These are phyloP conservation scores for Saccharomycopsis sp. DNA, from an alignment of 805 yeast species.

Conservation along the genomic window DNA sequence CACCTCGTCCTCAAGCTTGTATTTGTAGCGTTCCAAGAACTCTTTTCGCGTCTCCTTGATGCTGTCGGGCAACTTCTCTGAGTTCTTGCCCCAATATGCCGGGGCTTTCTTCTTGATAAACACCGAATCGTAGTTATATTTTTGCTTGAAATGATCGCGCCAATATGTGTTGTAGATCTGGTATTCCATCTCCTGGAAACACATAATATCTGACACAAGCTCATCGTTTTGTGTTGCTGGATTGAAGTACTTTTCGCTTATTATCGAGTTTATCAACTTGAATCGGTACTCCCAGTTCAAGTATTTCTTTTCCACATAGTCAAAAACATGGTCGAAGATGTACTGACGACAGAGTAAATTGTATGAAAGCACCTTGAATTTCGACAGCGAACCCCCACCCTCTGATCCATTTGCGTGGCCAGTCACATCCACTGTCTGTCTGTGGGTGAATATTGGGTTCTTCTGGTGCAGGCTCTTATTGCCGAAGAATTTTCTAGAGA, in stretches of 20 bases:
- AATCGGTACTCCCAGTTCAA: conserved; percentile 26
- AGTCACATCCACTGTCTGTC: background rate
- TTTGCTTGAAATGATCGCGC: conserved; percentile 19
- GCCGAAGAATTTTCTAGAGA: background rate
- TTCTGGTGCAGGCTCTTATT: background rate
- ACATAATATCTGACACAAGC: conserved; percentile 36
- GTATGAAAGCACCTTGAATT: background rate
- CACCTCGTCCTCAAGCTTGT: conserved; percentile 29
- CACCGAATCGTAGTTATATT: conserved; percentile 29
- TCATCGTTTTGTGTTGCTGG: conserved; percentile 24
- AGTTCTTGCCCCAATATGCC: conserved; percentile 30
- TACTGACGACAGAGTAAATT: conserved; percentile 28
- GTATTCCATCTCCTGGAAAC: conserved; percentile 35
- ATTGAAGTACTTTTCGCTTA: conserved; percentile 22
- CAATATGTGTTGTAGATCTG: conserved; percentile 28
- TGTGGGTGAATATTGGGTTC: background rate
- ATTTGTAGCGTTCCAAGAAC: conserved; percentile 21
- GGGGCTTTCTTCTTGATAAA: conserved; percentile 36
- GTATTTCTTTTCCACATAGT: conserved; percentile 32
- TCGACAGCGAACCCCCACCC: background rate
- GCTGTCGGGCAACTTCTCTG: background rate
- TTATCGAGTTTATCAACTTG: conserved; percentile 34
- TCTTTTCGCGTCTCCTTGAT: background rate
- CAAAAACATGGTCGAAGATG: conserved; percentile 37
- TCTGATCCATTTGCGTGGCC: background rate